Evolutionary conservation across 495 filamentous ascomycete genomes (phyloP).

Genomic region (Annulohypoxylon stygium): DNA sequence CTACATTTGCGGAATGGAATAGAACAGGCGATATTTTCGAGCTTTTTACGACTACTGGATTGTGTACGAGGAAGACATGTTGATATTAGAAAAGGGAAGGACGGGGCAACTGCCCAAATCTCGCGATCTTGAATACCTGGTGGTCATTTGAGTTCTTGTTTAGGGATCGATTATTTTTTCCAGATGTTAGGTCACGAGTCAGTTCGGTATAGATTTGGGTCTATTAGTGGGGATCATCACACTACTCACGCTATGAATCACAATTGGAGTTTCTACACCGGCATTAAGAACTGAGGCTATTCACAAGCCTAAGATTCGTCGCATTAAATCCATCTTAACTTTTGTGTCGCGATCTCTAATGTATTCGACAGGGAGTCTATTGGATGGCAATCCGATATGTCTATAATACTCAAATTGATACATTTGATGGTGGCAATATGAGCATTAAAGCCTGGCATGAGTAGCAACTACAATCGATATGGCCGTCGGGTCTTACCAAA

Average conservation of each 20-base stretch:
- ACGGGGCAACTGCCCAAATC: not conserved
- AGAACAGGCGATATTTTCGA: not conserved
- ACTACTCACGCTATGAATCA: not conserved
- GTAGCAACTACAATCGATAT: too few species aligned
- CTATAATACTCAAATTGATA: too few species aligned
- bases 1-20: conserved; percentile 1
- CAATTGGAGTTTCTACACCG: not conserved
- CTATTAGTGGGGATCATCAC: not conserved
- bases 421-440: too few species aligned
- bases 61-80: not conserved
- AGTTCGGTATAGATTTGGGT: not conserved
- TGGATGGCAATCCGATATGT: too few species aligned
- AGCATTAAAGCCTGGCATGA: too few species aligned
- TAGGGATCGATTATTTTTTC: not conserved
- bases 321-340: not conserved
- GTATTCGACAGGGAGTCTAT: not conserved
- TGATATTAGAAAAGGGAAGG: conserved; percentile 6
- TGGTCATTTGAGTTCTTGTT: not conserved
- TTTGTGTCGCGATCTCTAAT: not conserved
- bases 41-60: conserved; percentile 3
- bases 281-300: not conserved
- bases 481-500: too few species aligned
- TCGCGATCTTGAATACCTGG: not conserved
- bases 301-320: not conserved
- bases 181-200: not conserved